Evolutionary conservation across 2,329 filamentous ascomycete genomes (phyloP).

Genomic region (Paecilomyces sp.): DNA sequence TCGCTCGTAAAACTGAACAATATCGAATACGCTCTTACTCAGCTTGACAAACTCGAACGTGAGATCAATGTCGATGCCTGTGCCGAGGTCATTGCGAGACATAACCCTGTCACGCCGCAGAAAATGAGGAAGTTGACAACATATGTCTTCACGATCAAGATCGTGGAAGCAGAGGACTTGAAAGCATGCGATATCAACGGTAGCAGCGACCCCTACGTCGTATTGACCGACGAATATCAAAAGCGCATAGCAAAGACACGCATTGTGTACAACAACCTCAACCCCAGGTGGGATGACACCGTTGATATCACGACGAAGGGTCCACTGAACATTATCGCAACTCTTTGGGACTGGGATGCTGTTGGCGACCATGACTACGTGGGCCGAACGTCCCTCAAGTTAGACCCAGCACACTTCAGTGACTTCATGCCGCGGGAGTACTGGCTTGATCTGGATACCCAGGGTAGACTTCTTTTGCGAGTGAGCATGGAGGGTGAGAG

Average conservation of each 20-base stretch:
- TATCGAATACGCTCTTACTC: constrained; percentile 86
- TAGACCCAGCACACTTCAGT: constrained; percentile 96
- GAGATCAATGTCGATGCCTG: constrained; percentile 88
- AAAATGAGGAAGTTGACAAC: constrained; percentile 66
- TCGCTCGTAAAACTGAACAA: constrained; percentile 98
- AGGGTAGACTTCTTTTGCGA: constrained; percentile 78
- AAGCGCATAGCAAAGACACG: constrained; percentile 93
- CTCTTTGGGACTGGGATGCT: constrained; percentile 97
- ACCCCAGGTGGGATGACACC: constrained; percentile 94
- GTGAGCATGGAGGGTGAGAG: constrained; percentile 98
- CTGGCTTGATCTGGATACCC: constrained; percentile 95
- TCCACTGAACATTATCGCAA: constrained; percentile 88
- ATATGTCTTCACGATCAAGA: constrained; percentile 97
- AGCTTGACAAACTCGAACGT: constrained; percentile 83
- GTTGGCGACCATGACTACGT: constrained; percentile 97
- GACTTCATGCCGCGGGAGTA: constrained; percentile 95
- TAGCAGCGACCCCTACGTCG: constrained; percentile 91
- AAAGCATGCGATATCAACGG: constrained; percentile 97
- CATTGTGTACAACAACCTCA: constrained; percentile 82
- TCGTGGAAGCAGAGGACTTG: constrained; percentile 93
- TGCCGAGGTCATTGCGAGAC: constrained; percentile 69
- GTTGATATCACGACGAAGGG: constrained; percentile 92
- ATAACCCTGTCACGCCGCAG: constrained; percentile 64
- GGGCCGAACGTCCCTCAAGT: constrained; percentile 88
- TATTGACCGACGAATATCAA: constrained; percentile 94